Evolutionary conservation across 2,329 filamentous ascomycete genomes (phyloP), one percentile per base, ranked within the genome.

Genomic region (Colletotrichum tropicale): DNA sequence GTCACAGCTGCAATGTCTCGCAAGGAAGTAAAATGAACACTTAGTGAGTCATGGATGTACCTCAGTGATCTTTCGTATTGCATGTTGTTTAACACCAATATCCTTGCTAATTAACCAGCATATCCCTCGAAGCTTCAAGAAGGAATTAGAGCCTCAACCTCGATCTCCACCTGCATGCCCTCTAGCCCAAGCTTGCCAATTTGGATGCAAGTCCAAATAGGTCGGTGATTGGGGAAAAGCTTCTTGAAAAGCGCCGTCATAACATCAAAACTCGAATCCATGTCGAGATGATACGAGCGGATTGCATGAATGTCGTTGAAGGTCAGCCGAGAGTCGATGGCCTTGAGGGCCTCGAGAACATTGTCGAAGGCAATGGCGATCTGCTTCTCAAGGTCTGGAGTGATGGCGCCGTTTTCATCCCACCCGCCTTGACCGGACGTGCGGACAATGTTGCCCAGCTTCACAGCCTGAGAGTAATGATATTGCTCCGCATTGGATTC

Each of bases 131-230:
- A 52, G 43, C 43, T 8, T 43, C 18, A 71, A 15, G 52, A 26
- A n/a, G 73, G 74, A 21, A 74, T 52, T 5, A 24, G 81, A 3
- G 89, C 89, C 21, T 84, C 83, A 13, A 91, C 90, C 80, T 93
- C 91, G 80, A 93, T 89, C 82, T 92, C 90, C 5, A 92, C 85
- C 43, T 83, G 80, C 91, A 93, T 92, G 26, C 84, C 85, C 38
- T 86, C 85, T 73, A 85, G 80, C 0, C 83, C 90, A 18, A 93
- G 80, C 56, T 82, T 78, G 2, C 82, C 78, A 4, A 92, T 90
- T 0, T 88, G 89, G 10, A 92, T 81, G 73, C 82, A 85, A 0
- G 90, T 93, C 88, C 88, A 90, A 2, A 90, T 82, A 0, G 90
- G 90, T 71, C 86, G 78, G 78, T 92, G 89, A 36, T 88, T 79